phyloP scores from a whole-genome alignment of 805 yeast genomes.

The Lipomyces starkeyi region DNA sequence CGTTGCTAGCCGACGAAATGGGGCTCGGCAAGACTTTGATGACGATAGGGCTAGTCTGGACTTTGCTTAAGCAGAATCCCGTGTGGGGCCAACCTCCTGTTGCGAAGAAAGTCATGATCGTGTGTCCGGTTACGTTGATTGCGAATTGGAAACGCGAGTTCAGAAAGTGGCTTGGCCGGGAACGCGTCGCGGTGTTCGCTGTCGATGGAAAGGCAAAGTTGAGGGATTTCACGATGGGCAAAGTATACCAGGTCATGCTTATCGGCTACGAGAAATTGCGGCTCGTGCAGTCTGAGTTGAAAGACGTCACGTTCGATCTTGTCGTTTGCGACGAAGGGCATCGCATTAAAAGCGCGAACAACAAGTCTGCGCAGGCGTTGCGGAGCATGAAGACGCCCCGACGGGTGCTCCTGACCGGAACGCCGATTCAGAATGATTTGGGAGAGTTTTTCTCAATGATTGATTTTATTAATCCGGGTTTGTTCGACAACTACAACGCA shows the following conservation, averaged over 20 bases:
- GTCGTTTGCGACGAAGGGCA: conserved; percentile 96
- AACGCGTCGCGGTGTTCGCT: conserved; percentile 69
- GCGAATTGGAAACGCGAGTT: conserved; percentile 90
- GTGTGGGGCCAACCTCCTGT: conserved; percentile 47
- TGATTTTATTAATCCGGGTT: conserved; percentile 84
- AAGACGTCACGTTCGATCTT: conserved; percentile 58
- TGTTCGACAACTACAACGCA: conserved; percentile 65
- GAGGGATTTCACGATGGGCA: conserved; percentile 64
- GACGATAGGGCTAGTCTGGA: conserved; percentile 85
- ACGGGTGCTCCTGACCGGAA: conserved; percentile 78
- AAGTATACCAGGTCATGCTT: conserved; percentile 80
- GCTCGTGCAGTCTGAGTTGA: conserved; percentile 49
- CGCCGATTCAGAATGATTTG: conserved; percentile 93
- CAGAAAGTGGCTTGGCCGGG: conserved; percentile 80
- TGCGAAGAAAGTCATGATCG: conserved; percentile 69
- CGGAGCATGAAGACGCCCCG: conserved; percentile 59
- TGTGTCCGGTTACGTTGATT: conserved; percentile 90
- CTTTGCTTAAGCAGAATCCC: conserved; percentile 59
- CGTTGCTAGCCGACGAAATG: conserved; percentile 95
- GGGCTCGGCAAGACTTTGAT: conserved; percentile 91
- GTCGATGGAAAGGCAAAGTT: conserved; percentile 60
- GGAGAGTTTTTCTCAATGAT: conserved; percentile 79
- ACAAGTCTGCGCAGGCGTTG: conserved; percentile 72
- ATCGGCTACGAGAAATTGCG: conserved; percentile 89
- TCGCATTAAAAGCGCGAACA: conserved; percentile 74